Base-by-base conservation (phyloP, 768 basidiomycete species). In the Myochromella boudieri region DNA sequence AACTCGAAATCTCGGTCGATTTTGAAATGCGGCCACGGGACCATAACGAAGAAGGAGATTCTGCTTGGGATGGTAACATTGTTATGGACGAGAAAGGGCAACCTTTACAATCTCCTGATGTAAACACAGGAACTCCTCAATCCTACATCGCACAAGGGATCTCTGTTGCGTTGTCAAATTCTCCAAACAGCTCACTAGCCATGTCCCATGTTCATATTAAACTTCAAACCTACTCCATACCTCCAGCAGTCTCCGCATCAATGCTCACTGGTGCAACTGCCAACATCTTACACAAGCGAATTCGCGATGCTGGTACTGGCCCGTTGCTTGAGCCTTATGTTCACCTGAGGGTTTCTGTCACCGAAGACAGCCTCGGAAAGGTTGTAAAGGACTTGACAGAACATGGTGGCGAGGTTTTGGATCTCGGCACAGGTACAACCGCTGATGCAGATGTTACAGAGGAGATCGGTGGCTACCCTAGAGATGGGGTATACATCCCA, bases 311-410 rank as follows among this genome's bases (percentile, higher is more conserved):
- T 3, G 85, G 85, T 8, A 74, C 80, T 57, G 91, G 91, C 1
- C 74, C 86, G 3, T 64, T 94, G 33, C 74, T 91, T 63, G 91
- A 94, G 59, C 91, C 92, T 8, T 93, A 80, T 53, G 75, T 90
- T 20, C 67, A 68, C 24, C 68, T 91, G 53, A 90, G 83, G 54
- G 74, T 90, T 37, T 78, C 78, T 12, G 80, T 90, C 6, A 70
- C 72, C 20, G 84, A 85, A 52, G 80, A 83, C 48, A 73, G 72
- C 47, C 68, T 93, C 2, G 90, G 91, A 18, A 87, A 82, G 56
- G 81, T 88, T 17, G 79, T 91, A 37, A 89, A 85, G 58, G 91
- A 94, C 56, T 68, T 94, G n/a, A 87, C 85, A 8, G 90, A 92
- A 60, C 78, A 85, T 49, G 81, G 82, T 1, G 90, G 87, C n/a